Percentiles rank a stretch among this genome's conserved stretches.
Conservation (phyloP, 441 rosid genomes). For the Pelargonium cotyledonis region DNA sequence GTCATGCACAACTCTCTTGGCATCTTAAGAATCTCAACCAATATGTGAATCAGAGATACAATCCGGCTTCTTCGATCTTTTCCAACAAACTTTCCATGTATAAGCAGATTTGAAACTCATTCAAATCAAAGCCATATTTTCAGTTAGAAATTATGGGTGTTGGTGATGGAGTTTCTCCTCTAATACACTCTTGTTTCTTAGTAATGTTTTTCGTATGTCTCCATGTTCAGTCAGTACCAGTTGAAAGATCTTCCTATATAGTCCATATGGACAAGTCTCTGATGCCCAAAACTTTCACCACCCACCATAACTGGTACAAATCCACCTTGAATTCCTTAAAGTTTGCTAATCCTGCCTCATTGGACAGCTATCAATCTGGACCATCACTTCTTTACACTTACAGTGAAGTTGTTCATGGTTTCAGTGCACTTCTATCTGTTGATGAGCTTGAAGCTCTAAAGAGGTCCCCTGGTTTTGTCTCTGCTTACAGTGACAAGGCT, state of each 20-base stretch:
- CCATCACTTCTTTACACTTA: slow-evolving; percentile 33
- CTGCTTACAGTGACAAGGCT: slow-evolving; percentile 35
- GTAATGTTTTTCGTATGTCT: slow-evolving; percentile 12
- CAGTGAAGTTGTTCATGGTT: slow-evolving; percentile 38
- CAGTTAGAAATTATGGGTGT: slow-evolving; percentile 15
- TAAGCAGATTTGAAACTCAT: background rate
- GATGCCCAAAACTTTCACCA: slow-evolving; percentile 35
- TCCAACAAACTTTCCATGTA: background rate
- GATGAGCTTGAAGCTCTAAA: slow-evolving; percentile 28
- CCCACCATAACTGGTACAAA: slow-evolving; percentile 34
- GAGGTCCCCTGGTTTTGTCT: slow-evolving; percentile 33
- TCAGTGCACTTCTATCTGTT: slow-evolving; percentile 31
- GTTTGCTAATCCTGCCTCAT: background rate
- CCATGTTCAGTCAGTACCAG: slow-evolving; percentile 16
- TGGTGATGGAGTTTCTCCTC: slow-evolving; percentile 1
- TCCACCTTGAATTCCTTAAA: slow-evolving; percentile 24
- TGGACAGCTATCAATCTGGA: slow-evolving; percentile 11
- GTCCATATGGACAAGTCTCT: slow-evolving; percentile 46
- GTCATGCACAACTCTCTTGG: background rate
- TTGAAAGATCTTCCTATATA: slow-evolving; percentile 26
- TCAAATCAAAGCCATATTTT: background rate
- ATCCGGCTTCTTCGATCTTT: background rate
- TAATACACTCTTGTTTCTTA: slow-evolving; percentile 1
- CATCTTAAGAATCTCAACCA: background rate
- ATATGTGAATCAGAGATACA: background rate